A percentile compares a stretch with the other conserved stretches of the same genome.
These are phyloP conservation scores for Phialophora verrucosa DNA, from an alignment of 2,329 filamentous ascomycete species.

Conservation along the genomic window DNA sequence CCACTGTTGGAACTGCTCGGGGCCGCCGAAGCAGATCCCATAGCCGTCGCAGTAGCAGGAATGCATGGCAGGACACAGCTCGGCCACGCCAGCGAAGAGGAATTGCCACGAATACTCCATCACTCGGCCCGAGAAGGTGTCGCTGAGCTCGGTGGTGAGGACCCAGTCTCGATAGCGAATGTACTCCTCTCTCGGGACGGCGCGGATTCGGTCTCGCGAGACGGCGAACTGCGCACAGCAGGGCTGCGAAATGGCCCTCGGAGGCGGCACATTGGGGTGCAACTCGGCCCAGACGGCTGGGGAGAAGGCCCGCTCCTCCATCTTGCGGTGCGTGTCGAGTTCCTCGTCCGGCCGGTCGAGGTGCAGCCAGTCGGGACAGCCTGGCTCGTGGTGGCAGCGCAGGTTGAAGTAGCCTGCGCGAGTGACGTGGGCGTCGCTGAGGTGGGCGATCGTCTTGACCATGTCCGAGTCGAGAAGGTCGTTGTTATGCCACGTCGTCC, in stretches of 20 bases:
- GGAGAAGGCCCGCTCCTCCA: constrained; percentile 55
- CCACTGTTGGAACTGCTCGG: constrained; percentile 41
- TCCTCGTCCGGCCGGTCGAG: constrained; percentile 46
- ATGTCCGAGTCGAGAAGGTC: constrained; percentile 58
- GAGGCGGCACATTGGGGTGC: constrained; percentile 45
- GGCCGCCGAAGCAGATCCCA: constrained; percentile 64
- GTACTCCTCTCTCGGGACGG: constrained; percentile 61
- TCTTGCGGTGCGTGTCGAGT: constrained; percentile 50
- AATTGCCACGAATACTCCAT: constrained; percentile 71
- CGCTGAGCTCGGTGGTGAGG: constrained; percentile 59
- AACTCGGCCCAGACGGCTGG: constrained; percentile 53
- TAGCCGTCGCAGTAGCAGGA: constrained; percentile 69
- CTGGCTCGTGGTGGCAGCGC: constrained; percentile 63
- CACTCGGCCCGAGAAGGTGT: constrained; percentile 63
- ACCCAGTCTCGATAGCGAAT: constrained; percentile 67
- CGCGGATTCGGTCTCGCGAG: constrained; percentile 61
- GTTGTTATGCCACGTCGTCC: constrained; percentile 65
- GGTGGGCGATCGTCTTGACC: constrained; percentile 55
- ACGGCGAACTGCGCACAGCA: constrained; percentile 71
- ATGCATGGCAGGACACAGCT: constrained; percentile 56
- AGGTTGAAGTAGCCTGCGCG: constrained; percentile 65
- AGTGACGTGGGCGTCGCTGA: constrained; percentile 59
- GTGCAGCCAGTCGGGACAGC: constrained; percentile 66
- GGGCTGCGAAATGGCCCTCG: constrained; percentile 62
- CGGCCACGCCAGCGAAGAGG: constrained; percentile 60